Evolutionary conservation across 2,329 filamentous ascomycete species (phyloP).

Genomic region (Fusarium sp.): DNA sequence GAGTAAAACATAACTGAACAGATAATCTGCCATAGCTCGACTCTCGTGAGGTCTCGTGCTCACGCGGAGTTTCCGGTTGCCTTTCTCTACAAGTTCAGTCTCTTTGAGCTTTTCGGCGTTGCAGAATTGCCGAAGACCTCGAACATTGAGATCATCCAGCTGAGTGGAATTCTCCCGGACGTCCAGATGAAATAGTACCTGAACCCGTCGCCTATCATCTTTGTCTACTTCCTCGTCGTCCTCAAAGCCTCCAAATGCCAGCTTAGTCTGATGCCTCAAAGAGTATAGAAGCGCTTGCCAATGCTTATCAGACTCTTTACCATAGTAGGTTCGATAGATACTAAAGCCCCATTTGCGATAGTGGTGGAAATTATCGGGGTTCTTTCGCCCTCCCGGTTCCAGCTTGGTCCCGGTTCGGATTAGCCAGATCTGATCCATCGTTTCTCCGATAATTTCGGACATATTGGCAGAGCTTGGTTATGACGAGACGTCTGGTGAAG

Average conservation of each 20-base stretch:
- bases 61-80: background rate
- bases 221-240: rapidly evolving
- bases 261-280: background rate
- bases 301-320: background rate
- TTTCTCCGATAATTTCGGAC: rapidly evolving
- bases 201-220: background rate
- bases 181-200: background rate
- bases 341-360: conserved; percentile 14
- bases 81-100: rapidly evolving
- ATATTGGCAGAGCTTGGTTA: background rate
- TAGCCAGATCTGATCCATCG: rapidly evolving
- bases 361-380: background rate
- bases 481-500: background rate
- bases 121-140: rapidly evolving
- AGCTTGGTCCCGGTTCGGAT: background rate
- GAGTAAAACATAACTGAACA: background rate
- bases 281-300: background rate
- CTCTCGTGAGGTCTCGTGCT: background rate
- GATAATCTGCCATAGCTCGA: background rate
- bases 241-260: background rate
- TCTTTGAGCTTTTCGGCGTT: background rate
- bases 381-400: rapidly evolving
- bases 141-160: rapidly evolving
- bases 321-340: conserved; percentile 16
- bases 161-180: rapidly evolving